Evolutionary conservation across 352 stramenopile species (phyloP).

Genomic region (Lagenidium sp.): DNA sequence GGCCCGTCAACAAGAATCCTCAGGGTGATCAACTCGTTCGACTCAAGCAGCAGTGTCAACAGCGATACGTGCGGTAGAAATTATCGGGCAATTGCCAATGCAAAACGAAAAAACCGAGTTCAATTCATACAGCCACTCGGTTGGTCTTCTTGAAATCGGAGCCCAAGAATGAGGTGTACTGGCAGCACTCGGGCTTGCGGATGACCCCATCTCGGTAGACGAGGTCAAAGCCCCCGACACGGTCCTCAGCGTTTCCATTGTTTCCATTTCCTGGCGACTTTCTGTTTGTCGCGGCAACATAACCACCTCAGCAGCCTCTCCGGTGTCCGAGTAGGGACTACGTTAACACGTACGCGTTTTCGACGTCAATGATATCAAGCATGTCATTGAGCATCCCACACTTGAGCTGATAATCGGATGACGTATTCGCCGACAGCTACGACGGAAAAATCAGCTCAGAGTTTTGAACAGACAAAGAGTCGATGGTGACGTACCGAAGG

Average conservation of each 20-base stretch:
- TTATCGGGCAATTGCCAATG: no score
- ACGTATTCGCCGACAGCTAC: slow-evolving; percentile 87
- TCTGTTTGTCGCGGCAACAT: background rate
- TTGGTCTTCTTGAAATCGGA: slow-evolving; percentile 36
- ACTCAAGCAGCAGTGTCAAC: slow-evolving; percentile 18
- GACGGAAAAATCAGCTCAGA: no score
- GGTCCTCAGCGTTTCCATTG: slow-evolving; percentile 32
- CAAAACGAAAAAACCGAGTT: no score
- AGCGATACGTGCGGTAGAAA: background rate
- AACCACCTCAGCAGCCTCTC: no score
- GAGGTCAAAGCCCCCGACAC: slow-evolving; percentile 69
- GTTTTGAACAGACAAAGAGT: no score
- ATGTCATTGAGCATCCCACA: slow-evolving; percentile 92
- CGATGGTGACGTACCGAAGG: slow-evolving; percentile 67
- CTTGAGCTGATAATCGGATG: slow-evolving; percentile 91
- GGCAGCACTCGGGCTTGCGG: slow-evolving; percentile 52
- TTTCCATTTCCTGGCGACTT: background rate
- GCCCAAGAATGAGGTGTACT: slow-evolving; percentile 69
- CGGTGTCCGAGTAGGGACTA: background rate
- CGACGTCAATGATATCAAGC: slow-evolving; percentile 92
- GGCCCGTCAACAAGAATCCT: background rate
- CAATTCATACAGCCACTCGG: background rate
- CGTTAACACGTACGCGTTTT: slow-evolving; percentile 47
- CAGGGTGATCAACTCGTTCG: slow-evolving; percentile 20
- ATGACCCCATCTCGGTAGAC: slow-evolving; percentile 63